A percentile compares a stretch with the other conserved stretches of the same genome.
These are phyloP conservation scores for Crithidia bombi DNA, from an alignment of 208 protist genomes.

Conservation along the genomic window DNA sequence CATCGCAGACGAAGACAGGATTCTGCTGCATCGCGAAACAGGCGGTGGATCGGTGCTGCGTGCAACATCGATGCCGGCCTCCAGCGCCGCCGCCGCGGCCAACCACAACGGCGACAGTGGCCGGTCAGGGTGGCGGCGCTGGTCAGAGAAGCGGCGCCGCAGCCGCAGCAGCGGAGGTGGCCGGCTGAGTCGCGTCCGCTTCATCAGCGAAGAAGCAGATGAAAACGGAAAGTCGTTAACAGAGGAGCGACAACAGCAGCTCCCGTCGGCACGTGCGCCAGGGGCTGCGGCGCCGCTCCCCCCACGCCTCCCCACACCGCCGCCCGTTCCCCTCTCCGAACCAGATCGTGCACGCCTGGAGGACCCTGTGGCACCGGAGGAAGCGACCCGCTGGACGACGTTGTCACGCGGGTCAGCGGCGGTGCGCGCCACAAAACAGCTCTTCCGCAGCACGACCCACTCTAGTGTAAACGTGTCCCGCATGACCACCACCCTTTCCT, in stretches of 20 bases:
- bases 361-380: slow-evolving; percentile 7
- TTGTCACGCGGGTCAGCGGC: slow-evolving; percentile 53
- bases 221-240: background rate
- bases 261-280: background rate
- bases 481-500: slow-evolving; percentile 42
- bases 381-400: slow-evolving; percentile 48
- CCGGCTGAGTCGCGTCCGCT: slow-evolving; percentile 39
- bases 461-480: slow-evolving; percentile 31
- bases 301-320: slow-evolving; percentile 25
- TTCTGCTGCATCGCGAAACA: slow-evolving; percentile 20
- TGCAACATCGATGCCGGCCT: slow-evolving; percentile 16
- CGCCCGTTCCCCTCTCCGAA: slow-evolving; percentile 28
- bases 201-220: slow-evolving; percentile 29
- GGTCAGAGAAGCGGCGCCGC: slow-evolving; percentile 31
- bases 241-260: background rate
- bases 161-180: slow-evolving; percentile 34
- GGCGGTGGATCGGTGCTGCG: slow-evolving; percentile 7
- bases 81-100: background rate
- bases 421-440: slow-evolving; percentile 74
- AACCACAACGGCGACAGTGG: background rate
- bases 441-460: slow-evolving; percentile 54
- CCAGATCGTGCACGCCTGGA: background rate
- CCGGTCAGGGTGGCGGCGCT: slow-evolving; percentile 13
- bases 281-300: slow-evolving; percentile 21
- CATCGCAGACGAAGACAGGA: slow-evolving; percentile 17